These are phyloP conservation scores for Sporothrix luriei DNA, from an alignment of 2,329 filamentous ascomycete genomes.

Conservation along the genomic window DNA sequence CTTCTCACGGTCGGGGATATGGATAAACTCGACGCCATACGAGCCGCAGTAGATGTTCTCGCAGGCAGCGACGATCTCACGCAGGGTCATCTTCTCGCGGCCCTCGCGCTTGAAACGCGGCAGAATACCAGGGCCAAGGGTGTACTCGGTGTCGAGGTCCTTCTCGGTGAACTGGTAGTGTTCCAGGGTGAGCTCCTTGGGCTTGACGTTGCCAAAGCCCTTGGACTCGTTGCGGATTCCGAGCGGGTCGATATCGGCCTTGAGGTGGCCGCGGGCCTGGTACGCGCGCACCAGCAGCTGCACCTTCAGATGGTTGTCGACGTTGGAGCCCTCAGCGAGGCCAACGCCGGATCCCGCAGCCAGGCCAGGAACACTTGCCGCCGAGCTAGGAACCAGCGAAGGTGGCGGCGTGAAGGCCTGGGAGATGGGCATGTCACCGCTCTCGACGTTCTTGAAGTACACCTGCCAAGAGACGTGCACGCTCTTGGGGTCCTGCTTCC, in stretches of 20 bases:
- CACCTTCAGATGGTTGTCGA: conserved; percentile 96
- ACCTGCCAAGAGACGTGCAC: conserved; percentile 98
- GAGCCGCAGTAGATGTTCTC: conserved; percentile 96
- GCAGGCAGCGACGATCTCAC: conserved; percentile 90
- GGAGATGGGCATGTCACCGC: conserved; percentile 94
- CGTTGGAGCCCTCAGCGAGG: conserved; percentile 71
- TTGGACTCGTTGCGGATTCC: conserved; percentile 85
- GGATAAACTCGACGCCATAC: conserved; percentile 98
- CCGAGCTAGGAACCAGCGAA: conserved; percentile 80
- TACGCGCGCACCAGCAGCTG: conserved; percentile 96
- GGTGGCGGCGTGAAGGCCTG: conserved; percentile 96
- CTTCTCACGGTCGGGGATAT: conserved; percentile 95
- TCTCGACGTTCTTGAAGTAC: conserved; percentile 99
- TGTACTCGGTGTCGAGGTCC: conserved; percentile 90
- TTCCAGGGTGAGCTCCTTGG: conserved; percentile 88
- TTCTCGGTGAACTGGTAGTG: conserved; percentile 95
- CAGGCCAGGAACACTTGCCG: conserved; percentile 73
- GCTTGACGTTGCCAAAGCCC: conserved; percentile 82
- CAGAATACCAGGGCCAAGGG: conserved; percentile 89
- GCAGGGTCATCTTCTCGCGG: conserved; percentile 92
- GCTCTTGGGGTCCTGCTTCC: conserved; percentile 89
- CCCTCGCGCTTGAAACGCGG: conserved; percentile 88
- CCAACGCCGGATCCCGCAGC: conserved; percentile 65
- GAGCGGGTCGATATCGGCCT: conserved; percentile 94
- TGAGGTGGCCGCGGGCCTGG: conserved; percentile 97